Evolutionary conservation across 1,284 basidiomycete species (phyloP).

Genomic region (Ustilago vetiveriae): DNA sequence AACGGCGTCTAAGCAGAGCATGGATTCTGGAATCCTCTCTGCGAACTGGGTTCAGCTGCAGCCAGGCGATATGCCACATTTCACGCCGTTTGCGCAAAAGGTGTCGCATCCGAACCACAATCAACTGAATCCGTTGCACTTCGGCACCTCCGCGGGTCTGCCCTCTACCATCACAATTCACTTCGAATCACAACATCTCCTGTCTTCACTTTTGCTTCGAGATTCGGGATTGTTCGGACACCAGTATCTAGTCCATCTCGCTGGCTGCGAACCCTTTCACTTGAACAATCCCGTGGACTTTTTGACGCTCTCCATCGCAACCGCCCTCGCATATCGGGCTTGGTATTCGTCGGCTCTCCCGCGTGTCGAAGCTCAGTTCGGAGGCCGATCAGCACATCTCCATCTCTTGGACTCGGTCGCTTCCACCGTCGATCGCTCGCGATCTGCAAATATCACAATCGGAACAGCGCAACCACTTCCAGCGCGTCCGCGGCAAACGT

Average conservation of each 20-base stretch:
- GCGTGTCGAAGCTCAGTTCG: constrained; percentile 4
- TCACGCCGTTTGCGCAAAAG: not conserved
- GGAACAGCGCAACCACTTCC: not conserved
- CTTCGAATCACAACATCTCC: not conserved
- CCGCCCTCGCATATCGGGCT: not conserved
- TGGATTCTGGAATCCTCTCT: not conserved
- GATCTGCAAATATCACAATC: too few relatives aligned
- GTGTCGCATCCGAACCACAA: not conserved
- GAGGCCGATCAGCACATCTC: not conserved
- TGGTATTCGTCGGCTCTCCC: not conserved
- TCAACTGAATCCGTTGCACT: too few relatives aligned
- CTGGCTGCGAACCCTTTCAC: not conserved
- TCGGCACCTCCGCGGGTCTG: constrained; percentile 18
- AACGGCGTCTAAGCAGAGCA: not conserved
- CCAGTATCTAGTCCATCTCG: too few relatives aligned
- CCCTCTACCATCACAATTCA: constrained; percentile 13
- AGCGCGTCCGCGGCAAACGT: not conserved
- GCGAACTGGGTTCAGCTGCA: too few relatives aligned
- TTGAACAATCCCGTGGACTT: too few relatives aligned
- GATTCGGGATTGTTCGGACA: too few relatives aligned
- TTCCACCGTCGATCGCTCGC: too few relatives aligned
- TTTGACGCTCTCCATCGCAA: not conserved
- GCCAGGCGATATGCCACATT: not conserved
- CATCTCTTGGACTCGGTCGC: not conserved
- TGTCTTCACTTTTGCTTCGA: not conserved